Base-by-base conservation (phyloP, 1,284 basidiomycete species). In the Calocybe gambosa region DNA sequence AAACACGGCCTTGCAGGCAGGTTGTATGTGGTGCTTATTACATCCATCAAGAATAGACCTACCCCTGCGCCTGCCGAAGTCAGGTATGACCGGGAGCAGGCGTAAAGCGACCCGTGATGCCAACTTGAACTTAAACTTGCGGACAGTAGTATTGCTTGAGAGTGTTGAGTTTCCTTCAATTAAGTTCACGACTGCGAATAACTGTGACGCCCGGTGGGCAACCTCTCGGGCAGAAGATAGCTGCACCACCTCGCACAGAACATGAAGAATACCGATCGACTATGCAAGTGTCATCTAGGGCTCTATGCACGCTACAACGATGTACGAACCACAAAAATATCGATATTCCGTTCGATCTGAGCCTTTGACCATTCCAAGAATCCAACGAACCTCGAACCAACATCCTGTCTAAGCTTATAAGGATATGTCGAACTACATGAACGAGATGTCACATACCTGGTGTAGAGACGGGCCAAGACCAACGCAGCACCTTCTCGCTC, bases 401-500 rank as follows among this genome's bases (percentile, higher is more conserved):
- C 75, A 55, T 91, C 88, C 57, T 80, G 80, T 61, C 87, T 90
- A 55, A 35, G 47, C 36, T 42, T 51, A 39, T 53, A 37, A 47
- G 42, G 26, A 23, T 20, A 9, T 36, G 6, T 19, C 20, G 10
- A 10, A 36, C 20, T 10, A 1, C 7, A 19, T 4, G 9, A 23
- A 26, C 9, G 15, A 23, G 6, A 16, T 7, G 16, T 13, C 19
- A 38, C 69, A 29, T 60, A 89, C 89, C 90, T 83, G 63, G 78
- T 80, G 55, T 89, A 93, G 9, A 92, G 66, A 34, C 80, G 74
- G 3, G 89, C 82, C 7, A 95, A 70, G 35, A 93, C 63, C 25
- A 80, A 63, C 5, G 78, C 82, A 46, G 82, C 87, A n/a, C 78
- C 83, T 50, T 93, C 87, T 18, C 90, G 73, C 58, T 93, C 92